phyloP scores from a whole-genome alignment of 805 yeast genomes.

The Yamadazyma nakazawae region DNA sequence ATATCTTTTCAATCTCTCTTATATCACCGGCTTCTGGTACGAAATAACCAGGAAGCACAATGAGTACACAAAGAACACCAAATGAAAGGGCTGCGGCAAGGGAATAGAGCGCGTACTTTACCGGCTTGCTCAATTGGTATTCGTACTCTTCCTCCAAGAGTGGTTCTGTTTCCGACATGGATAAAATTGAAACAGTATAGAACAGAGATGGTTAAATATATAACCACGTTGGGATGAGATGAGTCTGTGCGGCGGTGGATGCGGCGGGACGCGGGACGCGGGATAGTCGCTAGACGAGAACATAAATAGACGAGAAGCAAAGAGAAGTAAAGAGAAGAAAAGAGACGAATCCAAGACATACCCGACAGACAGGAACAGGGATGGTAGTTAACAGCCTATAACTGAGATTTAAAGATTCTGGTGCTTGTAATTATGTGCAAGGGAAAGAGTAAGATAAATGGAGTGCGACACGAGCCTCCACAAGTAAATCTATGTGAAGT shows the following conservation, averaged over 20 bases:
- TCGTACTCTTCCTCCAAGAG: slow-evolving; percentile 14
- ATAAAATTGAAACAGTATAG: background rate
- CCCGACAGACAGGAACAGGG: too few species aligned
- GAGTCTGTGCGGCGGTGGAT: background rate
- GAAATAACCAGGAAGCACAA: slow-evolving; percentile 31
- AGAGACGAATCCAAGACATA: too few species aligned
- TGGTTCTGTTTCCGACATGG: background rate
- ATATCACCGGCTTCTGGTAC: slow-evolving; percentile 32
- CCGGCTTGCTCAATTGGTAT: slow-evolving; percentile 9
- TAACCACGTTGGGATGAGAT: background rate
- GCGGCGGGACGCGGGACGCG: background rate
- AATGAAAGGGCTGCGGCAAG: slow-evolving; percentile 14
- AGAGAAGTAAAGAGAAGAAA: too few species aligned
- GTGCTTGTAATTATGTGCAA: too few species aligned
- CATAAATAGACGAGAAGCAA: too few species aligned
- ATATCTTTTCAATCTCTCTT: slow-evolving; percentile 22
- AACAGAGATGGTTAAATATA: background rate
- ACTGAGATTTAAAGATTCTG: too few species aligned
- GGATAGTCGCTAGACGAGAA: background rate
- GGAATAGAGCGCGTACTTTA: slow-evolving; percentile 15
- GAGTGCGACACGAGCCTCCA: too few species aligned
- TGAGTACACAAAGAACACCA: slow-evolving; percentile 24
- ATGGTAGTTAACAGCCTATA: too few species aligned
- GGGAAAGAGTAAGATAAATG: too few species aligned
- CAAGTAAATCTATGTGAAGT: too few species aligned